phyloP scores from a whole-genome alignment of 371 early-diverging fungal species.

The Mucor saturninus region DNA sequence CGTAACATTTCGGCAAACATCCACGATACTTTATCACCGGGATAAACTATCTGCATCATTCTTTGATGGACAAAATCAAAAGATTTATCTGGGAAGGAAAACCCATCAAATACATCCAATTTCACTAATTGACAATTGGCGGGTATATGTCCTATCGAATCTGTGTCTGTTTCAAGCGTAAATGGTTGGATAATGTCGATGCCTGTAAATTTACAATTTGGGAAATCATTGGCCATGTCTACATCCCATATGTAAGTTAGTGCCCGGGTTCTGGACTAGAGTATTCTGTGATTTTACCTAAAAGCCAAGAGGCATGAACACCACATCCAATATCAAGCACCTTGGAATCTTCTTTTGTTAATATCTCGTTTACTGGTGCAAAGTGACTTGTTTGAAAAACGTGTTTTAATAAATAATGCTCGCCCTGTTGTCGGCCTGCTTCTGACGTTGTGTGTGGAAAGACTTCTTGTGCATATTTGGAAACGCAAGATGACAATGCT shows the following conservation, averaged over 20 bases:
- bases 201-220: slow-evolving; percentile 35
- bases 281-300: background rate
- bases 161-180: slow-evolving; percentile 4
- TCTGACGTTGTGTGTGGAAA: slow-evolving; percentile 29
- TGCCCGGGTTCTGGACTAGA: background rate
- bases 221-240: slow-evolving; percentile 45
- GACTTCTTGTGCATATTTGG: slow-evolving; percentile 14
- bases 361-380: slow-evolving; percentile 34
- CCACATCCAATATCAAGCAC: slow-evolving; percentile 46
- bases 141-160: slow-evolving; percentile 24
- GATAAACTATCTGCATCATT: slow-evolving; percentile 31
- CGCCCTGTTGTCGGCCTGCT: slow-evolving; percentile 25
- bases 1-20: slow-evolving; percentile 33
- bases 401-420: slow-evolving; percentile 42
- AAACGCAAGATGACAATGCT: slow-evolving; percentile 10
- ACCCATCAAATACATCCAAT: slow-evolving; percentile 23
- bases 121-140: slow-evolving; percentile 27
- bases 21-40: slow-evolving; percentile 24
- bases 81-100: slow-evolving; percentile 25
- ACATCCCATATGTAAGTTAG: background rate
- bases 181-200: slow-evolving; percentile 33
- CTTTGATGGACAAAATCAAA: slow-evolving; percentile 48
- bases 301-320: slow-evolving; percentile 34
- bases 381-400: slow-evolving; percentile 41
- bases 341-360: slow-evolving; percentile 15